Evolutionary conservation across 1,139 yeast species (phyloP), one percentile per base, ranked within the genome.

Genomic region (Magnusiomyces tetraspermus): DNA sequence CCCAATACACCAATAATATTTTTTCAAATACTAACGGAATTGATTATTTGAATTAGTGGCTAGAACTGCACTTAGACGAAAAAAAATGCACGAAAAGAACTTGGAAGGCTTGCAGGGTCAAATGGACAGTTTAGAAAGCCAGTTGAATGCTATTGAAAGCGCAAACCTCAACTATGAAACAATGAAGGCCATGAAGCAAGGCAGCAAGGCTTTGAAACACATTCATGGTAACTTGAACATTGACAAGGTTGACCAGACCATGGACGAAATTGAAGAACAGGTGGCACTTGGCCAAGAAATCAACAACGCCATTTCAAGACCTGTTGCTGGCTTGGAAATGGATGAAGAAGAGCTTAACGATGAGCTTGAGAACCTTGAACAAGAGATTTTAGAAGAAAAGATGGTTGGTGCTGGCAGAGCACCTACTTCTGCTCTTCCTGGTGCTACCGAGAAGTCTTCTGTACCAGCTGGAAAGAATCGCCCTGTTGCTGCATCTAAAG

Each of bases 181-280:
- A 40, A 86, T 94, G 96, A 87, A 87, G 78, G 96, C 96, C 53
- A 92, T 92, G 97, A 85, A 90, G 71, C 95, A 89, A 70, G 97
- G 97, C 58, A 95, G 98, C 11, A 78, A 77, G 65, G 98, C 97
- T 50, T 88, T 92, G 96, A 89, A 90, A 70, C 87, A 85, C 64
- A 92, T 92, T 64, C 97, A 92, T 68, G 92, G 90, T 58, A 96
- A 90, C 64, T 83, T 92, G 76, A 85, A 90, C 68, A 89, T 92
- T 54, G 98, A 92, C 70, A 90, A 89, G 73, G 97, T 92, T 48
- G 98, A 92, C 68, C 87, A 84, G 63, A 90, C 97, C n/a, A 92
- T 92, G 97, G 98, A 92, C 67, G 96, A 90, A 60, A 88, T 94
- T 58, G 80, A 97, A 63, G 98, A 92, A 67, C 98, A 92, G 71